phyloP scores from a whole-genome alignment of 768 basidiomycete genomes.

The Paxillus rubicundulus region DNA sequence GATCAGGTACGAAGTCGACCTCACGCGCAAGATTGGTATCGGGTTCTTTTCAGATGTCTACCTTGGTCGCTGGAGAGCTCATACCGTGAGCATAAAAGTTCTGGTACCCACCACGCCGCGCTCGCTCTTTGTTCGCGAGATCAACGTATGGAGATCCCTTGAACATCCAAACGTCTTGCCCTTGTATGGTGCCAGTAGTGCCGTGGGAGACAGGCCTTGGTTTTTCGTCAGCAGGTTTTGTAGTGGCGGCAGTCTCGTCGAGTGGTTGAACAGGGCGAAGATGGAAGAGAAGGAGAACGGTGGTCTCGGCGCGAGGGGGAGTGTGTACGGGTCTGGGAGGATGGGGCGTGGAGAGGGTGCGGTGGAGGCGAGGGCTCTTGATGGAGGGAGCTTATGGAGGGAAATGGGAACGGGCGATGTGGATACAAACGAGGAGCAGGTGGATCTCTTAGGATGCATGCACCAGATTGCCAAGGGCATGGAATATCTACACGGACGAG shows the following conservation, averaged over 20 bases:
- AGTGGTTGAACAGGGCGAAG: conserved; percentile 46
- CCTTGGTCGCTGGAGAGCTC: conserved; percentile 67
- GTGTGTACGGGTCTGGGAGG: neutral
- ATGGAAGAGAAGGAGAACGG: neutral
- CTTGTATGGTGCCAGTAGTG: conserved; percentile 75
- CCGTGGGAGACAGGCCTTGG: conserved; percentile 68
- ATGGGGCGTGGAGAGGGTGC: neutral
- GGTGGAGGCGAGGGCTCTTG: neutral
- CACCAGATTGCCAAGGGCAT: conserved; percentile 78
- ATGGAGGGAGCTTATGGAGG: neutral
- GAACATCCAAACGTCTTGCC: conserved; percentile 68
- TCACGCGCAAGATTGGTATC: conserved; percentile 63
- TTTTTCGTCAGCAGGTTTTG: conserved; percentile 78
- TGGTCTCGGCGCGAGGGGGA: neutral
- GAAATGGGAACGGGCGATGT: neutral
- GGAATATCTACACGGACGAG: conserved; percentile 70
- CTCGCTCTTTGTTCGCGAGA: conserved; percentile 65
- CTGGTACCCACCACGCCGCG: conserved; percentile 59
- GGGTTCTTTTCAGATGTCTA: conserved; percentile 81
- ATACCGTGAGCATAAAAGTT: conserved; percentile 70
- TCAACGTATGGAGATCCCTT: conserved; percentile 69
- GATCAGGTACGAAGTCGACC: conserved; percentile 68
- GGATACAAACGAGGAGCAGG: neutral
- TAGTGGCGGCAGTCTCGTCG: conserved; percentile 60
- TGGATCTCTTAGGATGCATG: conserved; percentile 58